Evolutionary conservation across 2,329 filamentous ascomycete genomes (phyloP).

Genomic region (Pseudocercospora macadamiae): DNA sequence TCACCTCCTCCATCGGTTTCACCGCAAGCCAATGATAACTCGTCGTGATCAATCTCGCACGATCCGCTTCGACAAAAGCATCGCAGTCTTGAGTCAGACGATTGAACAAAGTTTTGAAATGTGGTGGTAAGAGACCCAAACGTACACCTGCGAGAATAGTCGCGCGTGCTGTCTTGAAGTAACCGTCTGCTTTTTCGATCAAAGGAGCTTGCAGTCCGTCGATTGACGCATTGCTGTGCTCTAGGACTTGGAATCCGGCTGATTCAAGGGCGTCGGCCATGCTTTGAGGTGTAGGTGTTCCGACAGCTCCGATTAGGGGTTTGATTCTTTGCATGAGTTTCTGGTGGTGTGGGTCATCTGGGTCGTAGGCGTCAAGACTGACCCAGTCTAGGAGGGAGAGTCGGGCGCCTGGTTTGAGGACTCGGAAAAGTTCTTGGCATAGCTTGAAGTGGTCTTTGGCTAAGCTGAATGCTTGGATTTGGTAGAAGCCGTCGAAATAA

Average conservation of each 20-base stretch:
- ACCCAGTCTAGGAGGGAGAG: conserved; percentile 36
- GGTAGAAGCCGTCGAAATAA: conserved; percentile 36
- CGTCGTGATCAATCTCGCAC: conserved; percentile 31
- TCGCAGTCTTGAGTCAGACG: conserved; percentile 33
- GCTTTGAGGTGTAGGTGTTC: conserved; percentile 34
- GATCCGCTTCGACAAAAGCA: conserved; percentile 35
- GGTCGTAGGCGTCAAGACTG: conserved; percentile 31
- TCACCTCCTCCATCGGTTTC: conserved; percentile 23
- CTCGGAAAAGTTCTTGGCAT: conserved; percentile 30
- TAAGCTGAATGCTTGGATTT: conserved; percentile 37
- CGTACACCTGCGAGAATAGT: conserved; percentile 26
- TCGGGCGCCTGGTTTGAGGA: conserved; percentile 34
- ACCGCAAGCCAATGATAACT: conserved; percentile 36
- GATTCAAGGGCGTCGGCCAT: conserved; percentile 25
- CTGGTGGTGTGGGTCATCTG: conserved; percentile 28
- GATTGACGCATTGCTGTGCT: conserved; percentile 29
- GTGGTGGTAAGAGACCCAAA: conserved; percentile 29
- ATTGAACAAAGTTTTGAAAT: conserved; percentile 35
- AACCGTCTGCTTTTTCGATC: conserved; percentile 32
- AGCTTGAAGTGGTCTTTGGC: conserved; percentile 31
- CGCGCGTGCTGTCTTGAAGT: conserved; percentile 26
- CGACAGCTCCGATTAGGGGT: conserved; percentile 35
- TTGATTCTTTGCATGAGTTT: conserved; percentile 33
- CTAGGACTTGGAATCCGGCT: conserved; percentile 32
- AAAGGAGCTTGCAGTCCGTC: conserved; percentile 34